Evolutionary conservation across 2,329 filamentous ascomycete genomes (phyloP).

Genomic region (Paecilomyces fulvus): DNA sequence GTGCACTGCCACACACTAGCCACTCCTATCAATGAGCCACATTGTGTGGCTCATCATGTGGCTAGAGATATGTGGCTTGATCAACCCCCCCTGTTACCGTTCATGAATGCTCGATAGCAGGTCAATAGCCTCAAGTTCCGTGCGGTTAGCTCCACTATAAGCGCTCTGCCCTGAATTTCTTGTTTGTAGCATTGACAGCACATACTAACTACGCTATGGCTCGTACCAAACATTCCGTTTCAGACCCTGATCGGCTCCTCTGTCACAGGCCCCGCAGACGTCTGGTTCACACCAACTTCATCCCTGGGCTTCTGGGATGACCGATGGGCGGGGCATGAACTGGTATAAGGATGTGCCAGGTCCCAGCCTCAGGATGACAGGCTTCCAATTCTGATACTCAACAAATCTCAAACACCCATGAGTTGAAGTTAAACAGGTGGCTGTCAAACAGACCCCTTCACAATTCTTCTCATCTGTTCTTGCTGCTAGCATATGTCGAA

Average conservation of each 20-base stretch:
- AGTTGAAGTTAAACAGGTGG: background rate
- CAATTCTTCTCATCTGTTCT: background rate
- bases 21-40: background rate
- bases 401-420: background rate
- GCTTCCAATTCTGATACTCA: background rate
- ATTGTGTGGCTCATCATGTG: background rate
- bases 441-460: background rate
- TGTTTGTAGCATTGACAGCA: background rate
- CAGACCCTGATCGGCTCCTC: background rate
- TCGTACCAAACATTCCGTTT: background rate
- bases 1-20: background rate
- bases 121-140: constrained; percentile 7
- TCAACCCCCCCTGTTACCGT: background rate
- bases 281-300: background rate
- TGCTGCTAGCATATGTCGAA: constrained; percentile 7
- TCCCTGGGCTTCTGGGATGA: background rate
- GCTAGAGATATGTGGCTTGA: constrained; percentile 1
- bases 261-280: background rate
- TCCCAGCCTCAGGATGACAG: background rate
- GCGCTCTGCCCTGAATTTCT: background rate
- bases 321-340: background rate
- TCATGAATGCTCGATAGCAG: constrained; percentile 8
- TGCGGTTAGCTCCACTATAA: background rate
- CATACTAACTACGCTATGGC: background rate
- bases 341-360: background rate